phyloP scores from a whole-genome alignment of 768 basidiomycete genomes.

The Pleurotus cornucopiae region DNA sequence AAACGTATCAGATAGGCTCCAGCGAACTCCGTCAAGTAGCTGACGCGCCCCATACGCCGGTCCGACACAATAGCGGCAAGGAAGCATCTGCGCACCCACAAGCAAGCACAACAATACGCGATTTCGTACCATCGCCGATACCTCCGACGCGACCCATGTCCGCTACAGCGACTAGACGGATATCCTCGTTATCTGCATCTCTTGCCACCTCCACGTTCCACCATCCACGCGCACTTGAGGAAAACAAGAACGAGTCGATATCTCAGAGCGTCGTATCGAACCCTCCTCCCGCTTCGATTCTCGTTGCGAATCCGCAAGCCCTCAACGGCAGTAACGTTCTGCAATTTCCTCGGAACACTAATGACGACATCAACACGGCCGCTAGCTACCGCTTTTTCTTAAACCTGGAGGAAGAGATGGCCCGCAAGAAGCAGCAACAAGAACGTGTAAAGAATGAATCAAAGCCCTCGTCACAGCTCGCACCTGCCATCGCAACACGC shows the following conservation, averaged over 20 bases:
- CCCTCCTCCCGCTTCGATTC: background rate
- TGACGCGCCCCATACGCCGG: slow-evolving; percentile 11
- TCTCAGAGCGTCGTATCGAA: slow-evolving; percentile 2
- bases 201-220: slow-evolving; percentile 57
- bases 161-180: slow-evolving; percentile 32
- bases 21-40: slow-evolving; percentile 36
- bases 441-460: slow-evolving; percentile 17
- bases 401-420: slow-evolving; percentile 40
- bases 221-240: slow-evolving; percentile 33
- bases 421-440: slow-evolving; percentile 19
- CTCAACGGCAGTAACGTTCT: slow-evolving; percentile 32
- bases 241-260: slow-evolving; percentile 13
- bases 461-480: slow-evolving; percentile 10
- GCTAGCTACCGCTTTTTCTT: slow-evolving; percentile 42
- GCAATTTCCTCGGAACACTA: slow-evolving; percentile 30
- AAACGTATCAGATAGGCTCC: slow-evolving; percentile 45
- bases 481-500: slow-evolving; percentile 12
- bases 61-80: slow-evolving; percentile 16
- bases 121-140: slow-evolving; percentile 51
- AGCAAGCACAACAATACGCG: slow-evolving; percentile 39
- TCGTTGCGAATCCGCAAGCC: slow-evolving; percentile 5
- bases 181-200: slow-evolving; percentile 71
- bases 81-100: slow-evolving; percentile 17
- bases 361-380: slow-evolving; percentile 38
- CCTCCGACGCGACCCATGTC: slow-evolving; percentile 32